Base-by-base conservation (phyloP, 768 basidiomycete genomes). In the Leccinum pellstonianum region DNA sequence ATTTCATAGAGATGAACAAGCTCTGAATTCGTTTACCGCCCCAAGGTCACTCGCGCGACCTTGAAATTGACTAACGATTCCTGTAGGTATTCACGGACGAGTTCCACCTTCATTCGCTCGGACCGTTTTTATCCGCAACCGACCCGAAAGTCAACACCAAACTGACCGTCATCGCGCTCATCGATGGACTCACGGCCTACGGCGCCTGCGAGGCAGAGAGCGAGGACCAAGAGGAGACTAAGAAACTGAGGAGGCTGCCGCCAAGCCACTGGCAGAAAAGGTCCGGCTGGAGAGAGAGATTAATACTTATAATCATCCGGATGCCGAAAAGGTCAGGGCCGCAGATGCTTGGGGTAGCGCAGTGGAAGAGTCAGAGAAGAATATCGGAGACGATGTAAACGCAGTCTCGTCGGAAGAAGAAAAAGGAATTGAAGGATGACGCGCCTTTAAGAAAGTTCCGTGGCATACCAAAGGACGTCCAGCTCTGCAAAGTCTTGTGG, bases 91-190 rank as follows among this genome's bases (percentile, higher is more conserved):
- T 25, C 25, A 25, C 25, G 25, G 25, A 25, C 25, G 25, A 25
- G 25, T 25, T 29, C 77, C 97, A 99, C 69, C 83, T 99, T 0
- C 91, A 96, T 69, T 88, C 93, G 0, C 87, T 99, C 17, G 91
- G 91, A 0, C 93, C 93, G 1, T 98, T 99, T 85, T 84, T 98
- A 25, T 90, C 91, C 9, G 93, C 97, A 1, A 97, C 95, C 0
- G 96, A 99, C 71, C 95, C 95, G 52, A 93, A 96, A 71, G 97
- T 99, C 68, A 97, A 97, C 76, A 98, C 98, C 79, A 99, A 99
- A 76, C 85, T 90, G 64, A 98, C 98, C 65, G 97, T 98, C 57
- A 99, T 99, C 53, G 93, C 96, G 0, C 82, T 99, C 29, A 97
- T 98, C 66, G 97, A 99, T 75, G 86, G 96, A 14, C 80, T 99